Evolutionary conservation across 306 rosid species (phyloP), one percentile per base, ranked within the genome.

Genomic region (Begonia fuchsioides): DNA sequence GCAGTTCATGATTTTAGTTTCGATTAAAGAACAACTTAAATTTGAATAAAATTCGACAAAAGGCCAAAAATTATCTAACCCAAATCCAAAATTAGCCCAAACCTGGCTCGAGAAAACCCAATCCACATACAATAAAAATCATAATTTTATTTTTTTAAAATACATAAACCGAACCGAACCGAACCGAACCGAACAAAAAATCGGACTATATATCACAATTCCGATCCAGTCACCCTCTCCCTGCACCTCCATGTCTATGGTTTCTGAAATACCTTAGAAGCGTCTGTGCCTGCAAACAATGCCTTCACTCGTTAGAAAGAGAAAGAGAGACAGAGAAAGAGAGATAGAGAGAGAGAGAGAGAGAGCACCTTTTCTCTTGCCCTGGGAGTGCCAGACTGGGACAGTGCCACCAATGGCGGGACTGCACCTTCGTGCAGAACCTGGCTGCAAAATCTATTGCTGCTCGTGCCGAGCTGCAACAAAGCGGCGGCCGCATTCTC

Each of bases 341-440:
- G 13, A 2, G 13, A 12, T 11, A 62, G 17, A 41, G 50, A 39
- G 6, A 51, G 32, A 53, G 15, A 56, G 44, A 18, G 46, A 47
- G 32, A 49, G 48, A 53, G 69, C 60, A 92, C 96, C 87, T 92
- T 92, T 72, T 92, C 99, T 73, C 77, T 92, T 68, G 96, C 99
- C 75, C 96, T 86, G 11, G 99, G 78, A 44, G 99, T 92, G 72
- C 99, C 99, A 59, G 96, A 82, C 56, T 92, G 99, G 20, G 96
- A 82, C 69, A 92, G 71, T 39, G 90, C 93, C 39, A 92, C 99
- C 44, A 92, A 74, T 10, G 99, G 99, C 0, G 99, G 99, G 59
- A 92, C 99, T 14, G 99, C 99, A 57, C 99, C 99, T 68, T 92
- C 96, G 57, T 86, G 96, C 47, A 92, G 99, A 61, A 92, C 94